Percentiles rank a stretch among this genome's conserved stretches.
These are phyloP conservation scores for Puccinellia tenuiflora DNA, from an alignment of 176 grass and related monocot species.

Conservation along the genomic window DNA sequence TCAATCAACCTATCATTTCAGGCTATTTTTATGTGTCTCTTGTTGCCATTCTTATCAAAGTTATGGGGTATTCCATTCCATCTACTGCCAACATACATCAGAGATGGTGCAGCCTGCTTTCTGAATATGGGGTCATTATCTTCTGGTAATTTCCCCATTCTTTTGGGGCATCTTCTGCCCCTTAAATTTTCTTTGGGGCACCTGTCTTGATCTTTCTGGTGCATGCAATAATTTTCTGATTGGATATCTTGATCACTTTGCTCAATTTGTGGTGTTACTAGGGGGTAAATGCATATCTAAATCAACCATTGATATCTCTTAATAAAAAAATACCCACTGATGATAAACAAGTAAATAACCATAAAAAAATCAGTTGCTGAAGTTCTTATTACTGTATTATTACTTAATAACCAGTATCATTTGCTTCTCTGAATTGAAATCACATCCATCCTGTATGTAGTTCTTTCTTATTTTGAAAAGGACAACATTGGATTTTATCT, in stretches of 20 bases:
- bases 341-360: not conserved
- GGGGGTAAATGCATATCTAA: not conserved
- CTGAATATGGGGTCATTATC: constrained; percentile 90
- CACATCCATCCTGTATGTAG: not conserved
- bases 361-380: not conserved
- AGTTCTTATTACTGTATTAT: not conserved
- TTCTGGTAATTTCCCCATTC: constrained; percentile 38
- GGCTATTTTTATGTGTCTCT: constrained; percentile 88
- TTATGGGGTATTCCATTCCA: constrained; percentile 94
- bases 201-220: not conserved
- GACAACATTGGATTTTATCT: not conserved
- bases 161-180: not conserved
- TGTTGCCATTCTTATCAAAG: constrained; percentile 90
- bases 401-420: not conserved
- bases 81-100: constrained; percentile 77
- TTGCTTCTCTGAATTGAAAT: not conserved
- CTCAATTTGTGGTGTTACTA: not conserved
- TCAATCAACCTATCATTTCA: constrained; percentile 36
- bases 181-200: not conserved
- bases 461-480: not conserved
- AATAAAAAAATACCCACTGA: not conserved
- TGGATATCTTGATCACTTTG: not conserved
- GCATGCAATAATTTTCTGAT: not conserved
- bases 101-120: constrained; percentile 86
- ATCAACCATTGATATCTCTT: not conserved